A percentile compares a stretch with the other conserved stretches of the same genome.
Conservation (phyloP, 495 filamentous ascomycete species). For the Trichoderma erinaceum region DNA sequence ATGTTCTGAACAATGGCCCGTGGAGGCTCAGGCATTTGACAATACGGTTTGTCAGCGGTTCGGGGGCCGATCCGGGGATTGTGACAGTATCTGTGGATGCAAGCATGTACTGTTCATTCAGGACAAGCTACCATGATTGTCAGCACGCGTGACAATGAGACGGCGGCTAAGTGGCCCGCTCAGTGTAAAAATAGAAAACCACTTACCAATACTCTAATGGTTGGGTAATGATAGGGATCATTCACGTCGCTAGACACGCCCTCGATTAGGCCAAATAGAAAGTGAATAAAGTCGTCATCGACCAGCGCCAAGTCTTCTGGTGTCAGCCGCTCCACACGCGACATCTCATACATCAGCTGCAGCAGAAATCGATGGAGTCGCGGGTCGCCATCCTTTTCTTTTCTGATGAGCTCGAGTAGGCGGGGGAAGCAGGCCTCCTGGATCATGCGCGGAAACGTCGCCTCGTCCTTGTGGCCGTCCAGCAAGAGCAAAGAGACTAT, state of each 20-base stretch:
- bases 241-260: constrained; percentile 78
- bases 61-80: constrained; percentile 40
- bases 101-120: constrained; percentile 99
- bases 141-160: neutral
- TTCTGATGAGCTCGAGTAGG: constrained; percentile 70
- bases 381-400: constrained; percentile 52
- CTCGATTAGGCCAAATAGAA: constrained; percentile 86
- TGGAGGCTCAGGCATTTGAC: constrained; percentile 79
- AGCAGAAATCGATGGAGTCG: constrained; percentile 75
- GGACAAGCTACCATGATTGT: constrained; percentile 59
- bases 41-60: constrained; percentile 79
- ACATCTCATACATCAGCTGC: constrained; percentile 95
- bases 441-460: constrained; percentile 79
- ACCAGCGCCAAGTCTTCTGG: constrained; percentile 71
- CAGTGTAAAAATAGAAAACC: neutral
- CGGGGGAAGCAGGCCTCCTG: constrained; percentile 76
- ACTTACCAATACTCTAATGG: constrained; percentile 84
- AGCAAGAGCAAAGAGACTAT: constrained; percentile 84
- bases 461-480: constrained; percentile 75
- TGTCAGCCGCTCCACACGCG: constrained; percentile 76
- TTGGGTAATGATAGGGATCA: constrained; percentile 94
- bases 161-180: neutral
- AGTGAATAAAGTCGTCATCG: constrained; percentile 77
- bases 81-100: constrained; percentile 52
- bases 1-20: constrained; percentile 79